Evolutionary conservation across 306 rosid genomes (phyloP), one percentile per base, ranked within the genome.

Genomic region (Parietaria judaica): DNA sequence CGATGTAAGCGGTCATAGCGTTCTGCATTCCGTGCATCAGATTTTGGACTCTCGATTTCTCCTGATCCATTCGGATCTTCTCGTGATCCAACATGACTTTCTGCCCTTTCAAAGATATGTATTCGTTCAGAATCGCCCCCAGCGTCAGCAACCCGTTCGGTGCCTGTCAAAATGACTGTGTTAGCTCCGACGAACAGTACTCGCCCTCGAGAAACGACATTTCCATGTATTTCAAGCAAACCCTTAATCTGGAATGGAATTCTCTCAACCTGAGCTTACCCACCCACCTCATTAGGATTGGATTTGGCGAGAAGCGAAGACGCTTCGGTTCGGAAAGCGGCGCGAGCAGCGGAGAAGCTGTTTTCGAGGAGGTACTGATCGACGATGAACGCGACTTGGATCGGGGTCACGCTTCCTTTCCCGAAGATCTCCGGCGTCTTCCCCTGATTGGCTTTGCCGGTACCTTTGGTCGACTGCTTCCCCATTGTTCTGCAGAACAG

Each of bases 311-410:
- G 74, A 57, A 84, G 76, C 0, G 94, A 82, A 0, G 97, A 82
- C 58, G 95, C 94, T 79, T 86, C 90, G 12, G 66, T 69, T 62
- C 94, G 62, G 63, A 86, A 90, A 15, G 56, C 34, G 53, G 86
- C 47, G n/a, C 94, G 86, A 10, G 97, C 69, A 45, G 79, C 71
- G 0, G 79, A 49, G 65, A 51, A 86, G 51, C 69, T 76, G 75
- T 82, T 84, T 36, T 90, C 94, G 56, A 74, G 76, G 2, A 90
- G 82, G 64, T 90, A 90, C 6, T 81, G 67, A 43, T 90, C 95
- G 12, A 90, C 97, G 47, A 90, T 83, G 90, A 84, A 86, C 4
- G 97, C 97, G 67, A 90, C 66, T 60, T 86, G 95, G 17, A 56
- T 61, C 0, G 97, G 95, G 1, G 94, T 84, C 1, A 90, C 90